These are phyloP conservation scores for Ceratocystis eucalypticola DNA, from an alignment of 2,329 filamentous ascomycete genomes.

Conservation along the genomic window DNA sequence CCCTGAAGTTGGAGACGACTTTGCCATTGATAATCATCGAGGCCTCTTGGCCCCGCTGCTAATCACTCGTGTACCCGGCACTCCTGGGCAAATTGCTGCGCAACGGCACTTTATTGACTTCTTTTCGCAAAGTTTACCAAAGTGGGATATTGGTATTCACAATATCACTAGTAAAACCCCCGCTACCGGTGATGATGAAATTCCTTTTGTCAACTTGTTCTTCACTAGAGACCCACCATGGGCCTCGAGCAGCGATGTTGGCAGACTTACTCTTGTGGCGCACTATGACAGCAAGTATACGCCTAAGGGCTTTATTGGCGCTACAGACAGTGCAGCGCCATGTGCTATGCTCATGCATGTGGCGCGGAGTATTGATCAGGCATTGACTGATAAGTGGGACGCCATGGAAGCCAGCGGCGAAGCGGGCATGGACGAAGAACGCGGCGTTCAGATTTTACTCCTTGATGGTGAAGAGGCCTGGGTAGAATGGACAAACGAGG, in stretches of 20 bases:
- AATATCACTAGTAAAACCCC: conserved; percentile 84
- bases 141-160: conserved; percentile 71
- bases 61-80: conserved; percentile 77
- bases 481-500: conserved; percentile 58
- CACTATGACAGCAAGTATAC: conserved; percentile 81
- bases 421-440: conserved; percentile 53
- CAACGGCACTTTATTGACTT: conserved; percentile 75
- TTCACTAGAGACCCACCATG: conserved; percentile 81
- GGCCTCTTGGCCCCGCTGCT: conserved; percentile 74
- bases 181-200: conserved; percentile 50
- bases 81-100: conserved; percentile 55
- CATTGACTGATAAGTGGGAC: conserved; percentile 70
- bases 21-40: conserved; percentile 59
- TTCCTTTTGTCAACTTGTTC: conserved; percentile 81
- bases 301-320: conserved; percentile 80
- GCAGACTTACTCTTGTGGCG: conserved; percentile 72
- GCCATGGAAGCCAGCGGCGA: conserved; percentile 50
- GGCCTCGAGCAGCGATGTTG: conserved; percentile 58
- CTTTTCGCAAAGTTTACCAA: conserved; percentile 59
- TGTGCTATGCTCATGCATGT: conserved; percentile 89
- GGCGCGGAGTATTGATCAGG: conserved; percentile 64
- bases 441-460: conserved; percentile 77
- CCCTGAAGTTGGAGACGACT: conserved; percentile 58
- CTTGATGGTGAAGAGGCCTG: conserved; percentile 95
- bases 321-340: conserved; percentile 83